These are phyloP conservation scores for Aspergillus conjunctus DNA, from an alignment of 495 filamentous ascomycete genomes.

Conservation along the genomic window DNA sequence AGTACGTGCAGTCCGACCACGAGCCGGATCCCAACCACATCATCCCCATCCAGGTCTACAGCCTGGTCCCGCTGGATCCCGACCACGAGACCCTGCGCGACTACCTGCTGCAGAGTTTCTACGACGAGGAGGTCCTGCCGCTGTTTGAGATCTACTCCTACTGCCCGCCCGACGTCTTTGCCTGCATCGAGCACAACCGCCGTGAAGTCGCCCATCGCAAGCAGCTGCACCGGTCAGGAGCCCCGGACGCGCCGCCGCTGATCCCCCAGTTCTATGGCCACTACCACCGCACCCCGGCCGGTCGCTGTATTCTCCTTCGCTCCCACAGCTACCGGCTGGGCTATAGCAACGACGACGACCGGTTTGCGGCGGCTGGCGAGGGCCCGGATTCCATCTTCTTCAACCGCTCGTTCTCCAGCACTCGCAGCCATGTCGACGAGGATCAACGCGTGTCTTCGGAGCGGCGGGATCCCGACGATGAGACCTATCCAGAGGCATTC, in stretches of 20 bases:
- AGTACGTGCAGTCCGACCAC: constrained; percentile 20
- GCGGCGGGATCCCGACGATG: not conserved
- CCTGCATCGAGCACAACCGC: constrained; percentile 30
- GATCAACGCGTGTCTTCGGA: not conserved
- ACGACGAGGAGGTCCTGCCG: constrained; percentile 13
- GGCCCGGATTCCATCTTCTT: constrained; percentile 22
- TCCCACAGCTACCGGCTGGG: constrained; percentile 28
- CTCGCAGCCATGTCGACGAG: constrained; percentile 2
- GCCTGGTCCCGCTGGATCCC: constrained; percentile 25
- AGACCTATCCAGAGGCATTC: constrained; percentile 10
- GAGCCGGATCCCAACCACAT: constrained; percentile 3
- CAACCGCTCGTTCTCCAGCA: constrained; percentile 23
- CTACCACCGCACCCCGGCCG: not conserved
- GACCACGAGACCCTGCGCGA: constrained; percentile 26
- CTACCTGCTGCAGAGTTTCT: constrained; percentile 23
- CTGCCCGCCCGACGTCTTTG: constrained; percentile 24
- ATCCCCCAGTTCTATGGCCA: constrained; percentile 14
- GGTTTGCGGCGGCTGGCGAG: constrained; percentile 6
- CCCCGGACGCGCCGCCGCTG: too few relatives aligned
- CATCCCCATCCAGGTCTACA: constrained; percentile 29
- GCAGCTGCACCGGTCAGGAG: constrained; percentile 23
- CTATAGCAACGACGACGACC: constrained; percentile 7
- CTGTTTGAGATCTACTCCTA: constrained; percentile 31
- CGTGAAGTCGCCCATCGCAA: constrained; percentile 31
- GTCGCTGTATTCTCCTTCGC: constrained; percentile 19